Evolutionary conservation across 768 basidiomycete species (phyloP).

Genomic region (Calocybe gangraenosa): DNA sequence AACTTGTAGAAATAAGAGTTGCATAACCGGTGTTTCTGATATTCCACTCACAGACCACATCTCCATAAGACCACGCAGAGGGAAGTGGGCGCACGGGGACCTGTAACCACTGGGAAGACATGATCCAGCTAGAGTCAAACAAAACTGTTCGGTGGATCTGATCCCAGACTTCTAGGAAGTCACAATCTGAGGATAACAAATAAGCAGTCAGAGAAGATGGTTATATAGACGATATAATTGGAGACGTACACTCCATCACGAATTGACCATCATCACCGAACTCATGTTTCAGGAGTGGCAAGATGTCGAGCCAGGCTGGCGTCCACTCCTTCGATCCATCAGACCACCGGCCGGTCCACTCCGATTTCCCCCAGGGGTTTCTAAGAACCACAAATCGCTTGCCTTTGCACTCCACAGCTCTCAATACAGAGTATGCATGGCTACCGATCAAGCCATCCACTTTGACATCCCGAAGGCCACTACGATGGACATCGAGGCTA

Average conservation of each 20-base stretch:
- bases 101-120: conserved; percentile 49
- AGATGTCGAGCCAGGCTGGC: conserved; percentile 32
- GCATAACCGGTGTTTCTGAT: background rate
- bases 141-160: conserved; percentile 44
- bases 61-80: conserved; percentile 49
- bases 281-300: conserved; percentile 28
- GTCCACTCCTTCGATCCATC: conserved; percentile 43
- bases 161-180: conserved; percentile 44
- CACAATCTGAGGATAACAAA: conserved; percentile 29
- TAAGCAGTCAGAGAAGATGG: background rate
- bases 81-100: conserved; percentile 36
- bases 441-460: conserved; percentile 29
- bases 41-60: conserved; percentile 44
- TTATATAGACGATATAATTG: background rate
- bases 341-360: conserved; percentile 39
- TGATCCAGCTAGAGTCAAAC: conserved; percentile 47
- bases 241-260: conserved; percentile 35
- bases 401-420: conserved; percentile 34
- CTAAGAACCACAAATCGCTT: conserved; percentile 40
- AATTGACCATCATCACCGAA: conserved; percentile 42
- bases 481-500: conserved; percentile 23
- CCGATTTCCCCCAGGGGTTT: conserved; percentile 39
- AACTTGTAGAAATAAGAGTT: conserved; percentile 24
- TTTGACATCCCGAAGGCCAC: conserved; percentile 19
- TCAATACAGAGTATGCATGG: conserved; percentile 41